Conservation (phyloP, 306 rosid species). For the Coriaria nepalensis region DNA sequence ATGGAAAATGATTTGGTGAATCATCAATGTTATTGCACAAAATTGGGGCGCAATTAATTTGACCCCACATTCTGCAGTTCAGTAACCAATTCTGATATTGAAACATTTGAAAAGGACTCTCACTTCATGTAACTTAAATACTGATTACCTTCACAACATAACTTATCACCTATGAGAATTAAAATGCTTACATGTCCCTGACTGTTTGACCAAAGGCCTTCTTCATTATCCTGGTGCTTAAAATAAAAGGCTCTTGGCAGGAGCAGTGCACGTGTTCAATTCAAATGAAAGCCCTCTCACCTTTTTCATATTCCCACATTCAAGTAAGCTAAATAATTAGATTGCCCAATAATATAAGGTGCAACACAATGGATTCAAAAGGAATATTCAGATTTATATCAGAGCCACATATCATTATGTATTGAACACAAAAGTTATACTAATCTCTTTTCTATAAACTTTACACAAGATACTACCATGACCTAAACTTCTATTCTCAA, state of each 20-base stretch:
- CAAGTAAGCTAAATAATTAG: too few species aligned
- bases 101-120: too few species aligned
- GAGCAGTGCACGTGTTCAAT: constrained; percentile 1
- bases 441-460: too few species aligned
- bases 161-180: constrained; percentile 13
- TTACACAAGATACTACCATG: too few species aligned
- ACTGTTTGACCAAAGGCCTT: constrained; percentile 92
- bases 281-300: constrained; percentile 1
- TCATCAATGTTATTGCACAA: too few species aligned
- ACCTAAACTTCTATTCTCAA: too few species aligned
- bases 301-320: too few species aligned
- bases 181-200: constrained; percentile 58
- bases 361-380: too few species aligned
- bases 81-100: background rate
- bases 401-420: too few species aligned
- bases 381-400: too few species aligned
- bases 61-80: background rate
- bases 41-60: background rate
- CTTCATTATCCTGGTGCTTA: constrained; percentile 47
- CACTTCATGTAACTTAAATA: background rate
- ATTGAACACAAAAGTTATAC: too few species aligned
- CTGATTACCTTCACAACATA: background rate
- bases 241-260: constrained; percentile 10
- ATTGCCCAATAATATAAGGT: too few species aligned
- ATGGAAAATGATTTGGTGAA: background rate